Conservation (phyloP, 1,284 basidiomycete genomes). For the Irpex lacteus region DNA sequence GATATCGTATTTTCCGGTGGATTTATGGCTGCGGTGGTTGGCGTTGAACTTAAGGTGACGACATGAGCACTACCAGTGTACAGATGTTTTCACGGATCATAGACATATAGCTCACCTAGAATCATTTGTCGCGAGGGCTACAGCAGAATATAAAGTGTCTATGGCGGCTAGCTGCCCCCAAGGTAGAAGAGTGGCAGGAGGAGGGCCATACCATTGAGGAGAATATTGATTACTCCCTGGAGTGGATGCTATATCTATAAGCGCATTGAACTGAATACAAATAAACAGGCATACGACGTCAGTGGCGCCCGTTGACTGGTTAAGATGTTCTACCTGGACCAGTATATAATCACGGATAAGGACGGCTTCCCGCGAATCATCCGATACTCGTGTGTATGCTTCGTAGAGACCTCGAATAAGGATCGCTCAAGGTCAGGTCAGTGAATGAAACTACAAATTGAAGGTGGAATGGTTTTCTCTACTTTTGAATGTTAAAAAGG, state of each 20-base stretch:
- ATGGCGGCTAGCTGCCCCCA: background rate
- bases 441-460: background rate
- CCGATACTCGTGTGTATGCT: background rate
- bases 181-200: background rate
- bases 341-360: background rate
- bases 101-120: no score
- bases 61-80: no score
- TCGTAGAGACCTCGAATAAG: background rate
- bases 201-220: background rate
- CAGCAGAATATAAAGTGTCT: background rate
- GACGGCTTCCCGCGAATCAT: background rate
- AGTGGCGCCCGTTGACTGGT: background rate
- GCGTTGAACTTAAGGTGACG: no score
- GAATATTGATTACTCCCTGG: background rate
- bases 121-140: background rate
- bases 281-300: background rate
- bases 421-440: background rate
- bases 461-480: background rate
- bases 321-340: background rate
- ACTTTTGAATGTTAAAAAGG: background rate
- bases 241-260: background rate
- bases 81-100: no score
- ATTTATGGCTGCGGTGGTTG: no score
- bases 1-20: no score
- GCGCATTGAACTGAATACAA: background rate